These are phyloP conservation scores for Smallanthus sonchifolius DNA, from an alignment of 129 eudicot species.

Conservation along the genomic window DNA sequence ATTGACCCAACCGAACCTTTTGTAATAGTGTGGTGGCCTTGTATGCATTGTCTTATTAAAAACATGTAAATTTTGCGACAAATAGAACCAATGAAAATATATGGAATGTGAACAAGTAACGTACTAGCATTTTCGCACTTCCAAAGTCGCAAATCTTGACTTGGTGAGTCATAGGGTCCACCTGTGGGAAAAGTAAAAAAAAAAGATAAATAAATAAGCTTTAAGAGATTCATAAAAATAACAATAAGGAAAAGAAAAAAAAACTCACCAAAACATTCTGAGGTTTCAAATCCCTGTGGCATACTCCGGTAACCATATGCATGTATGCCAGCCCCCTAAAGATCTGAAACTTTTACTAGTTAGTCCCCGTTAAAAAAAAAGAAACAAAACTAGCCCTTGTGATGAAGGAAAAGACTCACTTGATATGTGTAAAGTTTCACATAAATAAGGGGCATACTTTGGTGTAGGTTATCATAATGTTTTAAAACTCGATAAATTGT, in stretches of 20 bases:
- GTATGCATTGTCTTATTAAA: neutral
- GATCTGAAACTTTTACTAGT: conserved; percentile 44
- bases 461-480: conserved; percentile 62
- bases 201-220: neutral
- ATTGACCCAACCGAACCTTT: neutral
- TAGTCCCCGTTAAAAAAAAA: neutral
- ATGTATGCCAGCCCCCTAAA: conserved; percentile 90
- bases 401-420: conserved; percentile 36
- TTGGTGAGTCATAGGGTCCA: conserved; percentile 72
- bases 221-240: neutral
- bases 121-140: conserved; percentile 91
- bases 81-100: neutral
- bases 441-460: conserved; percentile 85
- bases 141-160: conserved; percentile 96
- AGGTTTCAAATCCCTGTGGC: conserved; percentile 98
- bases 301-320: conserved; percentile 85
- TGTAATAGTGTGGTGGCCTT: neutral
- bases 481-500: conserved; percentile 66
- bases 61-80: neutral
- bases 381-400: neutral
- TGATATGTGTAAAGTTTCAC: conserved; percentile 91
- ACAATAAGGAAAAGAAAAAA: neutral
- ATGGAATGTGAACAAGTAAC: conserved; percentile 20
- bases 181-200: conserved; percentile 36
- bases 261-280: conserved; percentile 76